These are phyloP conservation scores for Colletotrichum truncatum DNA, from an alignment of 2,329 filamentous ascomycete genomes.

Conservation along the genomic window DNA sequence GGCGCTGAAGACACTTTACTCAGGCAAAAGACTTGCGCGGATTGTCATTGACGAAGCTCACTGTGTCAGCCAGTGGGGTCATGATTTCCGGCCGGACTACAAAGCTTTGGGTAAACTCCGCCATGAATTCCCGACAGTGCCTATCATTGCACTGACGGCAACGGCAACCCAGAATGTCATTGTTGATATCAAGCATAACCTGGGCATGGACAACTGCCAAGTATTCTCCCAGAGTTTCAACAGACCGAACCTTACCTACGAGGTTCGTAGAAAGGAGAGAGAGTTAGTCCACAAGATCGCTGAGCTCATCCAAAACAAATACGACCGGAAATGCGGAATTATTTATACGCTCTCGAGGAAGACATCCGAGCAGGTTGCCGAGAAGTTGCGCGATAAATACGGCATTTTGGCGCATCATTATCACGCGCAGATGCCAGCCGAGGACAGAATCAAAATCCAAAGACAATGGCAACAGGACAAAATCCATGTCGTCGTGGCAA, in stretches of 20 bases:
- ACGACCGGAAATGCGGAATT: conserved; percentile 82
- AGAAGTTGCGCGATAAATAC: conserved; percentile 67
- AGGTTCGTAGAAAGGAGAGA: conserved; percentile 74
- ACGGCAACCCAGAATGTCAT: conserved; percentile 96
- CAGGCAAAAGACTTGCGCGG: conserved; percentile 78
- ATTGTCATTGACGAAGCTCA: conserved; percentile 99
- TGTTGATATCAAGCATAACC: conserved; percentile 88
- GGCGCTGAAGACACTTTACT: conserved; percentile 74
- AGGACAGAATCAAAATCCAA: conserved; percentile 77
- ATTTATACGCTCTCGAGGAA: conserved; percentile 91
- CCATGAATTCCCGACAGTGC: conserved; percentile 77
- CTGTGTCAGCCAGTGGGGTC: conserved; percentile 98
- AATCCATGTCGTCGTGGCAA: conserved; percentile 92
- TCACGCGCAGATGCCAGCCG: conserved; percentile 79
- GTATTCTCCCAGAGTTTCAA: conserved; percentile 95
- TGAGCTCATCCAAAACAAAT: conserved; percentile 74
- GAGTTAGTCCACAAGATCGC: conserved; percentile 58
- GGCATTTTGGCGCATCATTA: conserved; percentile 84
- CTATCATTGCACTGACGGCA: conserved; percentile 93
- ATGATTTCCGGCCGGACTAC: conserved; percentile 97
- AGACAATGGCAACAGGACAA: conserved; percentile 82
- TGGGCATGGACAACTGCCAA: conserved; percentile 82
- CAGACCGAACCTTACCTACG: conserved; percentile 91
- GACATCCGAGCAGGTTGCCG: conserved; percentile 82
- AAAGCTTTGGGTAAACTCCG: conserved; percentile 84